These are phyloP conservation scores for Actinidia arguta DNA, from an alignment of 179 eudicot species.

Conservation along the genomic window DNA sequence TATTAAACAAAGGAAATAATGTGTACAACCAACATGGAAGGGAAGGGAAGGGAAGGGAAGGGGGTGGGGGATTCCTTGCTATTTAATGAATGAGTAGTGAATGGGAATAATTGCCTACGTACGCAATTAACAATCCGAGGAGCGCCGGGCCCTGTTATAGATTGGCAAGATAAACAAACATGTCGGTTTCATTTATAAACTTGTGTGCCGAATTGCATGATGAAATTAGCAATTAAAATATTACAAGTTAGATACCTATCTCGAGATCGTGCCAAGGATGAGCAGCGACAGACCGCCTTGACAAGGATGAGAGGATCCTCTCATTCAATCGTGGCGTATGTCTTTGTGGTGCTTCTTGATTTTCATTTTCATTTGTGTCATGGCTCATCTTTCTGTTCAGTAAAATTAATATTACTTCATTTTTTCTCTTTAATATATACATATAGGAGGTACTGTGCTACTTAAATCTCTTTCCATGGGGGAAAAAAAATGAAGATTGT, in stretches of 20 bases:
- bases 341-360: conserved; percentile 6
- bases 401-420: neutral
- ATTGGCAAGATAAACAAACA: neutral
- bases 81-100: too few species aligned
- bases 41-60: too few species aligned
- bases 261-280: conserved; percentile 92
- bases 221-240: neutral
- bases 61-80: too few species aligned
- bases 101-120: conserved; percentile 31
- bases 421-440: too few species aligned
- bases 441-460: too few species aligned
- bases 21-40: too few species aligned
- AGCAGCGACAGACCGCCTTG: conserved; percentile 73
- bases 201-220: neutral
- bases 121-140: conserved; percentile 64
- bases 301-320: conserved; percentile 69
- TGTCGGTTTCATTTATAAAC: neutral
- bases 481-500: too few species aligned
- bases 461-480: too few species aligned
- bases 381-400: conserved; percentile 28
- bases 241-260: conserved; percentile 35
- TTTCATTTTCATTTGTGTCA: neutral
- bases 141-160: conserved; percentile 62
- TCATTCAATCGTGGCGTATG: conserved; percentile 46
- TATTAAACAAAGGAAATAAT: too few species aligned